Conservation (phyloP, 1,284 basidiomycete species). For the Ustilago trichophora region DNA sequence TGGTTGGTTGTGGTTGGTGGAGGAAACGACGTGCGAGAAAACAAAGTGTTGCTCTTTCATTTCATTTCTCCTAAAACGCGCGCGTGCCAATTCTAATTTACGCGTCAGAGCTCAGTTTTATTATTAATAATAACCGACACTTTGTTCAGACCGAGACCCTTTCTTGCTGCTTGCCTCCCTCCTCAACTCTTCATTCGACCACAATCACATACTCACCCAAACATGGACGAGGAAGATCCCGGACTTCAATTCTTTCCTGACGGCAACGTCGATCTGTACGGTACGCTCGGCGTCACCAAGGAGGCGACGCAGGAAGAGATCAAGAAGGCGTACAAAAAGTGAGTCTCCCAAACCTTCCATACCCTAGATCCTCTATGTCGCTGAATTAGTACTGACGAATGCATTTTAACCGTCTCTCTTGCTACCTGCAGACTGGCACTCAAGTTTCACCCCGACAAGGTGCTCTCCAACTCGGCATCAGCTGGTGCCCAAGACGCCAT, state of each 20-base stretch:
- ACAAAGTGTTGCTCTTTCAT: conserved; percentile 6
- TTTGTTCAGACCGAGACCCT: too few relatives aligned
- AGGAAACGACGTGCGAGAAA: conserved; percentile 16
- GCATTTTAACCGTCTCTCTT: not conserved
- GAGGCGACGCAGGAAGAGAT: conserved; percentile 55
- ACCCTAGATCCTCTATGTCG: too few relatives aligned
- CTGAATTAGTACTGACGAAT: conserved; percentile 1
- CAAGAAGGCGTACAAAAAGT: conserved; percentile 62
- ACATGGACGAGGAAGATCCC: conserved; percentile 58
- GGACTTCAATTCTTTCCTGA: conserved; percentile 62
- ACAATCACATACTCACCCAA: conserved; percentile 2
- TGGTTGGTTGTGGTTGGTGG: too few relatives aligned
- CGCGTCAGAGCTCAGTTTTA: conserved; percentile 25
- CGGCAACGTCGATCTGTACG: conserved; percentile 63
- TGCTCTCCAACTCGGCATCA: conserved; percentile 36
- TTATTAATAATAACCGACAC: too few relatives aligned
- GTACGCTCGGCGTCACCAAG: conserved; percentile 51
- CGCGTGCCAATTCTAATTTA: conserved; percentile 29
- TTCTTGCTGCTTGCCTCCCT: too few relatives aligned
- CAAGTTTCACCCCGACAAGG: conserved; percentile 65
- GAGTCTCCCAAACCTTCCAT: too few relatives aligned
- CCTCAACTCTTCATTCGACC: too few relatives aligned
- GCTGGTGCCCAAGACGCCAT: conserved; percentile 37
- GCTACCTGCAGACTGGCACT: conserved; percentile 54
- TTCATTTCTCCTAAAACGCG: not conserved